Base-by-base conservation (phyloP, 2,329 filamentous ascomycete species). In the Akanthomyces lecanii region DNA sequence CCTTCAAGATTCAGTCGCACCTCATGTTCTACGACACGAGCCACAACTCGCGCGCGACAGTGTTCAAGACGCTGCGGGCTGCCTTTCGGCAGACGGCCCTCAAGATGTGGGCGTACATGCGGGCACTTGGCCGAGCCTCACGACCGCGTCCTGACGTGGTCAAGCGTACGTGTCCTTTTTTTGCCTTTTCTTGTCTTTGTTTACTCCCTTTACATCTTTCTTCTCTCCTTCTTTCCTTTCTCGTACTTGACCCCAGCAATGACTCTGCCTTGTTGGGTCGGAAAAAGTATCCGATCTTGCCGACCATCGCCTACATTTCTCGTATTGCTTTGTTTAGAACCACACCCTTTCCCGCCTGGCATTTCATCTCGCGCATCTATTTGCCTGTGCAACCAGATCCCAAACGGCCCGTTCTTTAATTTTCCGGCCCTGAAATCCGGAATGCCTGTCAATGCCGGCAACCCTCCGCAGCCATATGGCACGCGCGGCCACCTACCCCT, bases 1-100 rank as follows among this genome's bases (percentile, higher is more conserved):
- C 86, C 4, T 92, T 98, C 79, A 93, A 92, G 73, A 86, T 95
- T 59, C 91, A 96, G 72, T 88, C 92, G 58, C 90, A 95, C 69
- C 80, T 86, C 56, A 93, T 96, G 87, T 90, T 92, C 73, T 88
- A 91, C 69, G 92, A 96, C 73, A 90, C 90, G 5, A 76, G 81
- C 4, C 88, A 94, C 78, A 98, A 98, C 76, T 84, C 86, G 4
- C 72, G 83, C 8, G 68, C 73, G 4, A 90, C 87, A 0, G 89
- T 95, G 14, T 79, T 94, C 5, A 74, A 77, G n/a, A 96, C 95
- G 68, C 78, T 97, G 4, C 85, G 88, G 69, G 81, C 82, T n/a
- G 87, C 86, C 38, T 94, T 97, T 69, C 70, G 79, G 21, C 91
- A 96, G 73, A 87, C 90, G 7, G 92, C 91, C 10, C 86, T 85